A percentile compares a stretch with the other conserved stretches of the same genome.
Evolutionary conservation across 169 alveolate species (phyloP).

Genomic region (Babesia ovis): DNA sequence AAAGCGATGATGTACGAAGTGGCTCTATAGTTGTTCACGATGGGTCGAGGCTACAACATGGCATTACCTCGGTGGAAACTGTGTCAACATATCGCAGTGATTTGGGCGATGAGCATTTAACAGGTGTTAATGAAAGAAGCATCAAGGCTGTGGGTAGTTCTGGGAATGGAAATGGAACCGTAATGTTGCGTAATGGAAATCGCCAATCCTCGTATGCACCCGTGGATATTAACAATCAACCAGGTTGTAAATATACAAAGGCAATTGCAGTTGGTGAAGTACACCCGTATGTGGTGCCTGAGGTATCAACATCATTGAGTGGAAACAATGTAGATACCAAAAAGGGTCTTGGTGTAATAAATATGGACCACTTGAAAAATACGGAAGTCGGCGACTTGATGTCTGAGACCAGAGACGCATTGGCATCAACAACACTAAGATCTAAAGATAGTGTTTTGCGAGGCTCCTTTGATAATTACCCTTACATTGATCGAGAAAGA

Average conservation of each 20-base stretch:
- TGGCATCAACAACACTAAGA: neutral
- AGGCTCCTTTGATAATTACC: neutral
- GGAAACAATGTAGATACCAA: neutral
- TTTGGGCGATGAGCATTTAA: neutral
- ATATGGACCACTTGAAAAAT: neutral
- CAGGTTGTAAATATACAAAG: constrained; percentile 3
- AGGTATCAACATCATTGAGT: neutral
- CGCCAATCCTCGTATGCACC: neutral
- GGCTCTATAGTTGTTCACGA: constrained; percentile 3
- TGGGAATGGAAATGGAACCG: neutral
- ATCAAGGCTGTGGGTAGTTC: neutral
- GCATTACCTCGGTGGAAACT: constrained; percentile 24
- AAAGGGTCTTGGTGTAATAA: neutral
- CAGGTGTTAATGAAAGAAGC: neutral
- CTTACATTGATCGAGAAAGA: neutral
- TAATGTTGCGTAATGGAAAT: neutral
- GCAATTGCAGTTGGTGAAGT: neutral
- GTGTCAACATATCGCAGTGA: constrained; percentile 40
- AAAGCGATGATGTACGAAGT: neutral
- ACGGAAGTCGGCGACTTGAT: neutral
- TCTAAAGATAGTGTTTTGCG: neutral
- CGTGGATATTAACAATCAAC: neutral
- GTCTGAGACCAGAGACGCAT: neutral
- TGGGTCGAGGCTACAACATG: constrained; percentile 7
- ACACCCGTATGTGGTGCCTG: neutral